Evolutionary conservation across 805 yeast genomes (phyloP).

Genomic region (Candida cerambycidarum): DNA sequence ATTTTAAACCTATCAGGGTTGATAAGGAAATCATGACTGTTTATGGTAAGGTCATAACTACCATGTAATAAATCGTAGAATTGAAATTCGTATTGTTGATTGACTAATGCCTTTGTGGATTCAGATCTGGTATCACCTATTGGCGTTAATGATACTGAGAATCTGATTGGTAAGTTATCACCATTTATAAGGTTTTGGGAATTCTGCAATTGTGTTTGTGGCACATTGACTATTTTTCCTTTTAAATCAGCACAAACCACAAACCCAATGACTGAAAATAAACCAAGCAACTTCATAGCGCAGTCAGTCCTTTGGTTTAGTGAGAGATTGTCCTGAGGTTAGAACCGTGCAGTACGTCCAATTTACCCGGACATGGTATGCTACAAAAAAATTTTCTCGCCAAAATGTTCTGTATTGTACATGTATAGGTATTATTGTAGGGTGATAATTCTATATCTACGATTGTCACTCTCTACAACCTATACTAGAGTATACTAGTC

Average conservation of each 20-base stretch:
- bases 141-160: slow-evolving; percentile 24
- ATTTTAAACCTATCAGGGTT: slow-evolving; percentile 25
- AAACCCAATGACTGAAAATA: not conserved
- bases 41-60: slow-evolving; percentile 31
- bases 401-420: slow-evolving; percentile 36
- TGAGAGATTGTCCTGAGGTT: too few relatives aligned
- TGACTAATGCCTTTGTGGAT: slow-evolving; percentile 18
- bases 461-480: slow-evolving; percentile 50
- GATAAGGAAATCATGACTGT: slow-evolving; percentile 37
- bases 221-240: slow-evolving; percentile 31
- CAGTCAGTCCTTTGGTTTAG: too few relatives aligned
- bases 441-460: slow-evolving; percentile 39
- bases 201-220: slow-evolving; percentile 16
- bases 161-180: slow-evolving; percentile 31
- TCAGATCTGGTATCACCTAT: slow-evolving; percentile 3
- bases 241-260: not conserved
- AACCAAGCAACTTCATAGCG: too few relatives aligned
- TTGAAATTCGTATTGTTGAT: slow-evolving; percentile 25
- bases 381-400: slow-evolving; percentile 6
- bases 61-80: slow-evolving; percentile 27
- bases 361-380: slow-evolving; percentile 5
- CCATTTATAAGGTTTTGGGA: slow-evolving; percentile 30
- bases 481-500: slow-evolving; percentile 47
- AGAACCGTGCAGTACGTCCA: too few relatives aligned
- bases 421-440: slow-evolving; percentile 52